Base-by-base conservation (phyloP, 2,329 filamentous ascomycete genomes). In the Fusarium zealandicum region DNA sequence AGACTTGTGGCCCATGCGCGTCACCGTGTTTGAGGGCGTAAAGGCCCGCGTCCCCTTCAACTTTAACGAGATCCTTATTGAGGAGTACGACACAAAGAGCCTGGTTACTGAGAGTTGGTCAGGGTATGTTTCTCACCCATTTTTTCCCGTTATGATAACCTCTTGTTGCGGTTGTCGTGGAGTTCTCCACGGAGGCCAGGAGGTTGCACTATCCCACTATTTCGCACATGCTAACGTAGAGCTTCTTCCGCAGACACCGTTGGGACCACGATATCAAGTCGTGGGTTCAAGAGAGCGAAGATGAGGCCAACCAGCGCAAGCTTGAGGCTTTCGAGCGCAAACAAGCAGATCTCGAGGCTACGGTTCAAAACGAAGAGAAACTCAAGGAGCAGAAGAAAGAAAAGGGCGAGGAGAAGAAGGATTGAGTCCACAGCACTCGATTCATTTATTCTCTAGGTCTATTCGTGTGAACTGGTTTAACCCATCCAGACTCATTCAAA, bases 1-100 rank as follows among this genome's bases (percentile, higher is more conserved):
- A n/a, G 89, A 95, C 64, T 77, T 95, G 11, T 95, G 87, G 74
- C 91, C 91, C 4, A 78, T 95, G 80, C 82, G 90, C 13, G 80
- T 86, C 68, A 89, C 86, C 20, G 81, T 83, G 58, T 95, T 91
- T 64, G 90, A 95, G 75, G 90, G 89, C 16, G 85, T 90, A 2
- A 75, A 80, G 11, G 89, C 89, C 18, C 81, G 80, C 61, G 82
- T 95, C 18, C 91, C 91, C 4, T 89, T 85, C 69, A 80, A 78
- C 49, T 89, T 88, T 59, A 86, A 90, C 64, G 80, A 80, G 67
- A 83, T 90, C 22, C 72, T 91, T 49, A 78, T 78, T 4, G 81
- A 84, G 25, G 88, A 91, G 74, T 91, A 91, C 64, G 79, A 82
- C 25, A 71, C 76, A n/a, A 84, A 81, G 73, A 82, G 84, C 20